Evolutionary conservation across 331 rosid genomes (phyloP).

Genomic region (Acacia pycnantha): DNA sequence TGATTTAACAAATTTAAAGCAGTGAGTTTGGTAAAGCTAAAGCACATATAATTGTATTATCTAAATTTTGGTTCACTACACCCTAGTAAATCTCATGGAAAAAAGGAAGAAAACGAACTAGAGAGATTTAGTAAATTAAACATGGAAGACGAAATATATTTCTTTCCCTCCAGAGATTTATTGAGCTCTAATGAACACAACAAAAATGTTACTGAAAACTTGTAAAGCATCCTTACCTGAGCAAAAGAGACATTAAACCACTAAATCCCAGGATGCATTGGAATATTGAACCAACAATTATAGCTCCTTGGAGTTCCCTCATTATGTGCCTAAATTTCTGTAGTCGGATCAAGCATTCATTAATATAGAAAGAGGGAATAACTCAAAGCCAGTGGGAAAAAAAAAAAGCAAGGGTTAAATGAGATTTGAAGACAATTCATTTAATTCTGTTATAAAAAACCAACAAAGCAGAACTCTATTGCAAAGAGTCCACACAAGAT

Average conservation of each 20-base stretch:
- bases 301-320: slow-evolving; percentile 98
- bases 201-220: background rate
- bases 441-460: slow-evolving; percentile 6
- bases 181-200: background rate
- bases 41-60: background rate
- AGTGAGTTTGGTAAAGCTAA: background rate
- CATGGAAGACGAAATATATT: slow-evolving; percentile 10
- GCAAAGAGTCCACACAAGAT: slow-evolving; percentile 5
- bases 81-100: background rate
- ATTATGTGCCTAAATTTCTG: slow-evolving; percentile 94
- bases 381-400: background rate
- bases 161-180: slow-evolving; percentile 14
- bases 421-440: background rate
- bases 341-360: slow-evolving; percentile 23
- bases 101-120: background rate
- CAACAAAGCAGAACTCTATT: background rate
- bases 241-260: slow-evolving; percentile 75
- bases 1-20: background rate
- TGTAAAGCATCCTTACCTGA: slow-evolving; percentile 37
- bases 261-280: slow-evolving; percentile 84
- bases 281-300: slow-evolving; percentile 85
- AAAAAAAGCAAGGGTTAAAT: slow-evolving; percentile 9
- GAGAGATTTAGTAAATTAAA: slow-evolving; percentile 8
- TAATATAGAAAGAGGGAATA: slow-evolving; percentile 9
- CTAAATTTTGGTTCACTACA: background rate